Evolutionary conservation across 1,284 basidiomycete species (phyloP), one percentile per base, ranked within the genome.

Genomic region (Austroboletus niveus): DNA sequence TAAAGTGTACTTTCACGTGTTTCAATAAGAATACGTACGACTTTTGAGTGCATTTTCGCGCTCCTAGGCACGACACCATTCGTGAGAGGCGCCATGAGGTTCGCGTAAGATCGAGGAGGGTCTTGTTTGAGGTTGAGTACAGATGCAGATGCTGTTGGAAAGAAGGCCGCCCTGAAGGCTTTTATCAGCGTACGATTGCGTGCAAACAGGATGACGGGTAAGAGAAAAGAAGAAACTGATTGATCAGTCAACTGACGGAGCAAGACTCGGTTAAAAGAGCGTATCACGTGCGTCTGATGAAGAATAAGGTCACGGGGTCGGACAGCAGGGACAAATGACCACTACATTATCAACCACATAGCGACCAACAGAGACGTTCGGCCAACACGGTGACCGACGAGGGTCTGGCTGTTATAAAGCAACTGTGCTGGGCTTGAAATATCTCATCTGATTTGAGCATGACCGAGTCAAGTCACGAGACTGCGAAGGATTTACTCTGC

Each of bases 21-120:
- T 14, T 1, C 1, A 38, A 20, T 12, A 15, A 43, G 14, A 31
- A 44, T 20, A 75, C 79, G 68, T 38, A 85, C 84, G 32, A 82
- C 82, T 74, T 80, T 81, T 2, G 81, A 80, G 64, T 87, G 84
- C 75, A 77, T 70, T 69, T 78, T 84, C 34, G 62, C 64, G 64
- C 72, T 76, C 56, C 60, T 63, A 35, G 63, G 60, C 34, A 67
- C 64, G 38, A 58, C 53, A 42, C 65, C 66, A 41, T 66, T 74
- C 34, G 67, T 61, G 42, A 74, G 66, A 42, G 77, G 77, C n/a
- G 76, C 69, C 79, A 80, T 81, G 34, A 34, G 17, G 27, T 14
- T 65, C 40, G 40, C 1, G 40, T 30, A 58, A 48, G 49, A 46
- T 55, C 12, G 54, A 47, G 39, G 20, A 20, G 27, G 15, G 10